Conservation (phyloP, 2,329 filamentous ascomycete genomes). For the Podosphaera xanthii region DNA sequence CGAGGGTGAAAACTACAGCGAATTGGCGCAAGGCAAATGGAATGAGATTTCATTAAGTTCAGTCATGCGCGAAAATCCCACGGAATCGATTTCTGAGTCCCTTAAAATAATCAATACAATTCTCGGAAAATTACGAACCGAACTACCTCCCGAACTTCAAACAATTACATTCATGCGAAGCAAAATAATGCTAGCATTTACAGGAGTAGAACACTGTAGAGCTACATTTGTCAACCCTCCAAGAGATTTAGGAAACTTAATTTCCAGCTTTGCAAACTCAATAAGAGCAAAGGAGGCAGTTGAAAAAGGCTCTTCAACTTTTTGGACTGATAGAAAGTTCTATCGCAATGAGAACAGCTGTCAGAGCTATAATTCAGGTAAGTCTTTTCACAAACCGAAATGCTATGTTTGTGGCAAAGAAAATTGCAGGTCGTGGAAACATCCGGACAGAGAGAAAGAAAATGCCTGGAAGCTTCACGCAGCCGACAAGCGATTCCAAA, state of each 20-base stretch:
- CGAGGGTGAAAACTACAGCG: no score
- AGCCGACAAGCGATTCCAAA: neutral
- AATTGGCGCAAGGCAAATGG: no score
- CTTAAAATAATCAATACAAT: neutral
- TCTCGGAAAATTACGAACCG: neutral
- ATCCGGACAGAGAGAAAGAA: neutral
- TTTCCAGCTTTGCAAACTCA: no score
- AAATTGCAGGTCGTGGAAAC: neutral
- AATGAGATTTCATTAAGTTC: no score
- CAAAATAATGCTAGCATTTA: no score
- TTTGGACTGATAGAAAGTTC: no score
- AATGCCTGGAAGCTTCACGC: neutral
- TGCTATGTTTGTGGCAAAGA: neutral
- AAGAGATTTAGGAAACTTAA: no score
- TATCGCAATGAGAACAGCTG: neutral
- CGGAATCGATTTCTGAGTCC: neutral
- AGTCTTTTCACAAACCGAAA: neutral
- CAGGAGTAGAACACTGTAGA: no score
- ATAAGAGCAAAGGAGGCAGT: no score
- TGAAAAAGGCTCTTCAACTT: no score
- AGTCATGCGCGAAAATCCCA: neutral
- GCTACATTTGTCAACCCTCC: no score
- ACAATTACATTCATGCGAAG: no score
- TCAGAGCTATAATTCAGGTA: neutral
- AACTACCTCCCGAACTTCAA: neutral